Evolutionary conservation across 257 asterid species (phyloP).

Genomic region (Anisodus acutangulus): DNA sequence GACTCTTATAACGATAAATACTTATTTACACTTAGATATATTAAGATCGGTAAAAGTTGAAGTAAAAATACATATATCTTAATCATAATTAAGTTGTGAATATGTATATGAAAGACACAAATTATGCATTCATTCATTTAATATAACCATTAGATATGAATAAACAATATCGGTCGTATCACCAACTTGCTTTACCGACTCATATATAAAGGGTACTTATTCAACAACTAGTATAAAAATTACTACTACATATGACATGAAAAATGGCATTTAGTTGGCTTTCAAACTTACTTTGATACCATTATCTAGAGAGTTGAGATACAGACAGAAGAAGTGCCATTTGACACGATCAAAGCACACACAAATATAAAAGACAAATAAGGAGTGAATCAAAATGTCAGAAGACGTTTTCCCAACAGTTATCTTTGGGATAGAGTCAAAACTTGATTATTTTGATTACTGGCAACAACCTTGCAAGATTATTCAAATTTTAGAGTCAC

Average conservation of each 20-base stretch:
- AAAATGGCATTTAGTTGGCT: neutral
- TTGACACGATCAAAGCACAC: conserved; percentile 1
- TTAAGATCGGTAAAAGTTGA: neutral
- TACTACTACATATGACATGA: neutral
- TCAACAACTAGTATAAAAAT: neutral
- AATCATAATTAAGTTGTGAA: neutral
- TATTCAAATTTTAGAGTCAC: conserved; percentile 21
- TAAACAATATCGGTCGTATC: neutral
- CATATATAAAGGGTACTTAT: neutral
- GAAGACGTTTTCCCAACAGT: neutral
- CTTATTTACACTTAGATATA: neutral
- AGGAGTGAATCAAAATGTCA: neutral
- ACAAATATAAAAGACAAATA: neutral
- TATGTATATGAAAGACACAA: neutral
- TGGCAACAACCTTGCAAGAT: neutral
- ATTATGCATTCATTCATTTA: too few relatives aligned
- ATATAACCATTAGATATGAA: too few relatives aligned
- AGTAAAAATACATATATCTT: neutral
- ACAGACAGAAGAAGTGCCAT: neutral
- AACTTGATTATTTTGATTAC: neutral
- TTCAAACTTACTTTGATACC: neutral
- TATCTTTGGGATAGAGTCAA: conserved; percentile 23
- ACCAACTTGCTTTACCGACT: neutral
- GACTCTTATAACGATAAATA: neutral
- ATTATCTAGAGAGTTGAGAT: conserved; percentile 17